phyloP scores from a whole-genome alignment of 495 filamentous ascomycete genomes.

The Penicillium paradoxum region DNA sequence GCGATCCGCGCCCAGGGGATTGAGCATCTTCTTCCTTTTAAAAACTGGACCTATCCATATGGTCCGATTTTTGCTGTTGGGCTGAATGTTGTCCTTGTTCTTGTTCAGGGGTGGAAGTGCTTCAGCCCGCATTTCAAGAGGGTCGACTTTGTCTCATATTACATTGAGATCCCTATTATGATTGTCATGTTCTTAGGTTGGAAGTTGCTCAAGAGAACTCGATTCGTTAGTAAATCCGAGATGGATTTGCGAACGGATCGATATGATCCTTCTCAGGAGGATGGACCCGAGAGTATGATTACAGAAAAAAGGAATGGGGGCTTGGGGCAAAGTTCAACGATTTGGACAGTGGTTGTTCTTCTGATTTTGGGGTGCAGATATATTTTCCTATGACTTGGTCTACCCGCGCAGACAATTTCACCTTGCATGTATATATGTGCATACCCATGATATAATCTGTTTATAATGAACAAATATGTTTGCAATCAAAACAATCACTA shows the following conservation, averaged over 20 bases:
- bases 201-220: conserved; percentile 46
- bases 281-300: neutral
- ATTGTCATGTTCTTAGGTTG: conserved; percentile 47
- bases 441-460: no score
- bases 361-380: no score
- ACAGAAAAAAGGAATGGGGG: conserved; percentile 13
- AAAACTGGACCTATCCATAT: conserved; percentile 57
- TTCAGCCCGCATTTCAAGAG: conserved; percentile 49
- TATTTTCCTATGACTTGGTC: no score
- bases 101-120: conserved; percentile 57
- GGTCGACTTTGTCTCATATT: conserved; percentile 50
- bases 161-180: conserved; percentile 49
- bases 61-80: conserved; percentile 49
- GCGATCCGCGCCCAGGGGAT: conserved; percentile 50
- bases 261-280: conserved; percentile 28
- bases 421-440: no score
- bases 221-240: conserved; percentile 30
- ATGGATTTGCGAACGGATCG: conserved; percentile 54
- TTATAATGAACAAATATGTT: no score
- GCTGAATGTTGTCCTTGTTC: conserved; percentile 51
- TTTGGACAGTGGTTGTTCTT: conserved; percentile 36
- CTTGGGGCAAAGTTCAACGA: conserved; percentile 19
- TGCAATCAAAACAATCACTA: no score
- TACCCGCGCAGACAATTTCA: no score
- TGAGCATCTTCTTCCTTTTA: conserved; percentile 55